Evolutionary conservation across 1,284 basidiomycete genomes (phyloP).

Genomic region (Cerrena zonata): DNA sequence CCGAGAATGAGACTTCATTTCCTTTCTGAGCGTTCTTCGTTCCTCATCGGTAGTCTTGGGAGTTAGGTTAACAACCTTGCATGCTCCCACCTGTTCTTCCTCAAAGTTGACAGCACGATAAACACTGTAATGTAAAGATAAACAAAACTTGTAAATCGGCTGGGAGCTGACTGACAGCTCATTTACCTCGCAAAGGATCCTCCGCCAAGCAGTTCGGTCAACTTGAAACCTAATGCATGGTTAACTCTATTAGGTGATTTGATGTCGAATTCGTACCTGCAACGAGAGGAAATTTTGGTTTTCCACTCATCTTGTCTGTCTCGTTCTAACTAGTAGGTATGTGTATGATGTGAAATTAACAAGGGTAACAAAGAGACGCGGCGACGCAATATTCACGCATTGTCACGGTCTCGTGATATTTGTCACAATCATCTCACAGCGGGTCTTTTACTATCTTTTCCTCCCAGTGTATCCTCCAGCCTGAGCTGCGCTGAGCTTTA

Average conservation of each 20-base stretch:
- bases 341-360: too few species aligned
- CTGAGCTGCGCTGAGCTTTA: too few species aligned
- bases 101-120: conserved; percentile 72
- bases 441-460: too few species aligned
- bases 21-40: conserved; percentile 82
- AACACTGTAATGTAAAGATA: too few species aligned
- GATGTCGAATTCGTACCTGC: too few species aligned
- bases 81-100: conserved; percentile 68
- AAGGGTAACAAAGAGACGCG: too few species aligned
- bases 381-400: background rate
- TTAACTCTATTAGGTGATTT: too few species aligned
- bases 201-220: conserved; percentile 73
- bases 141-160: background rate
- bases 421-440: too few species aligned
- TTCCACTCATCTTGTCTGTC: too few species aligned
- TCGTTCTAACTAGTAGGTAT: too few species aligned
- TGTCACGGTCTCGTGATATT: background rate
- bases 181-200: conserved; percentile 81
- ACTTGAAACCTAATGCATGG: conserved; percentile 58
- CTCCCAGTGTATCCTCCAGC: too few species aligned
- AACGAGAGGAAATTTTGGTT: background rate
- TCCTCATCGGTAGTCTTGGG: conserved; percentile 54
- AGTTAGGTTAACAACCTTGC: conserved; percentile 74
- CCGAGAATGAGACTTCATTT: conserved; percentile 84
- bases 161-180: background rate